Evolutionary conservation across 2,329 filamentous ascomycete genomes (phyloP), one percentile per base, ranked within the genome.

Genomic region (Xylariaceae sp.): DNA sequence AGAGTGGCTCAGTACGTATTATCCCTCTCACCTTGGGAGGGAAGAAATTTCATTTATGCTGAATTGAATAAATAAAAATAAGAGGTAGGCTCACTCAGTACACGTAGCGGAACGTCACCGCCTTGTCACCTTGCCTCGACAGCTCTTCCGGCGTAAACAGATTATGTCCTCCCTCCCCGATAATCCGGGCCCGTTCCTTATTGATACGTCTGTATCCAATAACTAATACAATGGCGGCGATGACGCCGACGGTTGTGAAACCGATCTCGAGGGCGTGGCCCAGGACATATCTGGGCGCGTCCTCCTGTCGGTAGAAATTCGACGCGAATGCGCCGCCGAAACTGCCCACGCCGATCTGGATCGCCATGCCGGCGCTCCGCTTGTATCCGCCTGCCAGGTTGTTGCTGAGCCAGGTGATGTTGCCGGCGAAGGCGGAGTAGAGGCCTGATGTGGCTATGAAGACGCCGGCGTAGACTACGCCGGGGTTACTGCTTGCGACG

Each of bases 391-490:
- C 79, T 57, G 92, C 85, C 9, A 89, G 80, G 61, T 95, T 95
- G 71, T 94, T 95, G 39, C 83, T 82, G 0, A 86, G 76, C 91
- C 91, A 95, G 0, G 87, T 80, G 54, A 95, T 88, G 0, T 88
- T 88, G 56, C 92, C 92, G 0, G 89, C 78, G 59, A 94, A 88
- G 34, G 84, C 86, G 0, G 91, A 89, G 65, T 93, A 94, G 58
- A 94, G 92, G 1, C 88, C 88, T 59, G 90, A 81, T 0, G 90
- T 88, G 0, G 84, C 88, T 0, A 95, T 76, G 72, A 92, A 95
- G 0, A 87, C 87, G 0, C 88, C 90, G 0, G 83, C 88, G 65
- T 95, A 96, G 9, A 84, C 78, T 0, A 85, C 84, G 1, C 77
- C 77, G 1, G 85, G 78, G 58, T 86, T 85, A 2, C 68, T 65